Conservation (phyloP, 805 yeast species). For the Peterozyma xylosa region DNA sequence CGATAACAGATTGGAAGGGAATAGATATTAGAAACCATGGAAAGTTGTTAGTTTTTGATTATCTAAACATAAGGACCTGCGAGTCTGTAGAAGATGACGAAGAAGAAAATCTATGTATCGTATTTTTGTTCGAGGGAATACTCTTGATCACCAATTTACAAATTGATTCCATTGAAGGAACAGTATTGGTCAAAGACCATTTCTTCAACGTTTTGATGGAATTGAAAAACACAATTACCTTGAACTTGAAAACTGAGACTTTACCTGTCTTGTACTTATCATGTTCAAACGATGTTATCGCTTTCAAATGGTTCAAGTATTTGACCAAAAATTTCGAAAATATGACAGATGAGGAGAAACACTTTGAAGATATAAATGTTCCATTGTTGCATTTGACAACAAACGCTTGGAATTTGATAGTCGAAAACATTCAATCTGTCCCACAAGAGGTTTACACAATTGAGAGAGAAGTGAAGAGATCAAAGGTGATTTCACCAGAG, state of each 20-base stretch:
- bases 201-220: slow-evolving; percentile 3
- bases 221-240: not conserved
- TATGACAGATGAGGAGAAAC: not conserved
- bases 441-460: not conserved
- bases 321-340: not conserved
- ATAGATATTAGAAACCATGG: slow-evolving; percentile 5
- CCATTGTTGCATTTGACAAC: slow-evolving; percentile 5
- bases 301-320: slow-evolving; percentile 4
- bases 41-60: slow-evolving; percentile 6
- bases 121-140: slow-evolving; percentile 8
- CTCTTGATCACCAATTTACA: slow-evolving; percentile 2
- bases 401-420: slow-evolving; percentile 5
- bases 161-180: not conserved
- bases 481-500: slow-evolving; percentile 1
- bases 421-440: not conserved
- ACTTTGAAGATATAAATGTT: slow-evolving; percentile 1
- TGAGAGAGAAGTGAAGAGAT: not conserved
- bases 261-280: slow-evolving; percentile 5
- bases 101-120: not conserved
- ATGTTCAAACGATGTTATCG: slow-evolving; percentile 1
- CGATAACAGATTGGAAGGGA: slow-evolving; percentile 8
- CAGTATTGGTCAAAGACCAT: not conserved
- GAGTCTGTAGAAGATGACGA: not conserved
- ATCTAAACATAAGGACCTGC: slow-evolving; percentile 1
- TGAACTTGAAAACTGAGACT: slow-evolving; percentile 3